A percentile compares a stretch with the other conserved stretches of the same genome.
phyloP scores from a whole-genome alignment of 78 protist genomes.

The Monosiga brevicollis region DNA sequence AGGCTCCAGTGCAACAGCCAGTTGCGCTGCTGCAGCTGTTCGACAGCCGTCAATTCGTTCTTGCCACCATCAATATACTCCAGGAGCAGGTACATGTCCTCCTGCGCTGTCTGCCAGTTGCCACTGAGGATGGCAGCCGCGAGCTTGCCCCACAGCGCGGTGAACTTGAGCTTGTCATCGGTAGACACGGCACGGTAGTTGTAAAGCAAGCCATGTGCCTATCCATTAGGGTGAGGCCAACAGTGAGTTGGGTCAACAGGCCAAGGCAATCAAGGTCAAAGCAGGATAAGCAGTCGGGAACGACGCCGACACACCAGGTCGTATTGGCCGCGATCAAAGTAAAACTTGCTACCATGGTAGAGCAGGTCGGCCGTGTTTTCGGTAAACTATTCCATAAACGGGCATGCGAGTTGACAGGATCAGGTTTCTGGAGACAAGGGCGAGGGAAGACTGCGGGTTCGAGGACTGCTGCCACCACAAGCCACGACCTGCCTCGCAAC shows the following conservation, averaged over 20 bases:
- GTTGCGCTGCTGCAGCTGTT: constrained; percentile 71
- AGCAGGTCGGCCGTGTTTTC: constrained; percentile 19
- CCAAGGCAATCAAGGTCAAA: too few species aligned
- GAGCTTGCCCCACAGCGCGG: constrained; percentile 83
- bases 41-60: background rate
- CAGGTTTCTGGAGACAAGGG: too few species aligned
- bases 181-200: background rate
- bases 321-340: constrained; percentile 48
- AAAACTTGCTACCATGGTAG: constrained; percentile 29
- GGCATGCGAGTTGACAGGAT: too few species aligned
- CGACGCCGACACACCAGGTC: too few species aligned
- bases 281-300: constrained; percentile 31
- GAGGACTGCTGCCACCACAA: too few species aligned
- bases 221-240: background rate
- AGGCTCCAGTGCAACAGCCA: constrained; percentile 83
- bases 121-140: constrained; percentile 61
- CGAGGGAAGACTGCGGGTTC: too few species aligned
- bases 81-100: constrained; percentile 28
- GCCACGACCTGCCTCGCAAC: too few species aligned
- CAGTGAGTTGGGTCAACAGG: too few species aligned
- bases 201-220: background rate
- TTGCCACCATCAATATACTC: constrained; percentile 14
- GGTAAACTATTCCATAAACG: background rate
- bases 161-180: constrained; percentile 25
- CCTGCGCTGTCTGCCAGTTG: constrained; percentile 64